These are phyloP conservation scores for Pigoraptor vietnamica DNA, from an alignment of 78 protist genomes.

Conservation along the genomic window DNA sequence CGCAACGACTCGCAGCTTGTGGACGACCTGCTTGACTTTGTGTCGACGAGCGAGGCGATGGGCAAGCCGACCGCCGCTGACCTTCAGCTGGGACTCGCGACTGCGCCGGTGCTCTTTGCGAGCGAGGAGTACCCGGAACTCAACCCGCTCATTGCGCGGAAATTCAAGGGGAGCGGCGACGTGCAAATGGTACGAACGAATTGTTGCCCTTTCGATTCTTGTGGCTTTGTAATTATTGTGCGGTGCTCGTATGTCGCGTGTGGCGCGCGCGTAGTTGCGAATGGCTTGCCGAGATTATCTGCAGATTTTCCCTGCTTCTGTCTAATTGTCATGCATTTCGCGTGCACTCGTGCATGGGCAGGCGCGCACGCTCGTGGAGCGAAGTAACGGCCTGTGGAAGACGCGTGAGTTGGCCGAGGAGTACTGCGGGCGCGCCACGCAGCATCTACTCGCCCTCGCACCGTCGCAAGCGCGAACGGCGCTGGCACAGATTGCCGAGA, in stretches of 20 bases:
- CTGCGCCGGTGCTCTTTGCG: conserved; percentile 86
- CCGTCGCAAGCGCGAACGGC: conserved; percentile 15
- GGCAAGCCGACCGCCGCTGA: conserved; percentile 79
- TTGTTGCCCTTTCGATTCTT: neutral
- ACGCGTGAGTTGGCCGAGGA: conserved; percentile 38
- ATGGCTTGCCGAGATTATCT: too few relatives aligned
- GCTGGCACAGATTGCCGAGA: neutral
- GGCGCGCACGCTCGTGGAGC: conserved; percentile 26
- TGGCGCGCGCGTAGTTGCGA: neutral
- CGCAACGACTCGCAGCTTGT: conserved; percentile 30
- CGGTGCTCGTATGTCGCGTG: neutral
- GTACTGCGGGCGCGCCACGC: conserved; percentile 31
- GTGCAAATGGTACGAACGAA: conserved; percentile 25
- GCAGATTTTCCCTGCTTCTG: neutral
- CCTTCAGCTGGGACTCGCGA: conserved; percentile 66
- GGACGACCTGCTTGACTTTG: conserved; percentile 84
- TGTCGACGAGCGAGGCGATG: conserved; percentile 24
- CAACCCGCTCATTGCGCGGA: conserved; percentile 51
- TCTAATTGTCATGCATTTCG: too few relatives aligned
- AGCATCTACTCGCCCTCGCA: conserved; percentile 18
- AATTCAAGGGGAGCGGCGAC: conserved; percentile 58
- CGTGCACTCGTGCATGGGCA: neutral
- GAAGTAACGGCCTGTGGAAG: conserved; percentile 36
- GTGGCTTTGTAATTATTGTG: neutral
- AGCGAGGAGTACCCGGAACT: conserved; percentile 66